These are phyloP conservation scores for Coniella vitis DNA, from an alignment of 2,329 filamentous ascomycete genomes.

Conservation along the genomic window DNA sequence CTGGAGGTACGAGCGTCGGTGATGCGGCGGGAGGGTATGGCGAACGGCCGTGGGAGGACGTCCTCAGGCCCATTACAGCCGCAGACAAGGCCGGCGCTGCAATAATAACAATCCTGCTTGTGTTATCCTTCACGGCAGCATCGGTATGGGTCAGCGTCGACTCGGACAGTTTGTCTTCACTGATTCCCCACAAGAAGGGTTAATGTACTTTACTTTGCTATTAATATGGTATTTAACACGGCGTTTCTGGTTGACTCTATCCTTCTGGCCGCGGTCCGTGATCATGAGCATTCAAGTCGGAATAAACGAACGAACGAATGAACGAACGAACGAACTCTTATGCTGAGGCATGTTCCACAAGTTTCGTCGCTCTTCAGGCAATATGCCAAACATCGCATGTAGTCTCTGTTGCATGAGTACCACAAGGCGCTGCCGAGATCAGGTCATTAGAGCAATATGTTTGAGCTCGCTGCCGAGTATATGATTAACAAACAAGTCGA, in stretches of 20 bases:
- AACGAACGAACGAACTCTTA: neutral
- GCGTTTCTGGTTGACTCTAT: no score
- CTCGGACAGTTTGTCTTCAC: neutral
- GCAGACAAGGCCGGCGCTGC: slow-evolving; percentile 42
- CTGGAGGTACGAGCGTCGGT: slow-evolving; percentile 43
- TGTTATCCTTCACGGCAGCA: slow-evolving; percentile 7
- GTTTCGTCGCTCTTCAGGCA: no score
- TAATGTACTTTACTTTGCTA: neutral
- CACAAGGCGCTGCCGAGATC: no score
- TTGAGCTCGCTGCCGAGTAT: slow-evolving; percentile 39
- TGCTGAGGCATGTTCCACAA: no score
- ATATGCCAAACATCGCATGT: no score
- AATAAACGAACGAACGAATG: neutral
- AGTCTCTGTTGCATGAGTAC: no score
- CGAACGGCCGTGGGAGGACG: slow-evolving; percentile 23
- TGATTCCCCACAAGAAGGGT: no score
- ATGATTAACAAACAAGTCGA: slow-evolving; percentile 13
- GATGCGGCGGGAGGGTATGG: slow-evolving; percentile 31
- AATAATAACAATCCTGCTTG: slow-evolving; percentile 32
- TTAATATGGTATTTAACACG: no score
- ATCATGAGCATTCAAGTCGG: neutral
- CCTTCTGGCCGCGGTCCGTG: no score
- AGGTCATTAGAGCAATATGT: slow-evolving; percentile 46
- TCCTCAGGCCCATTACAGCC: slow-evolving; percentile 32
- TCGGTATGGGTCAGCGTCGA: slow-evolving; percentile 9